Percentiles rank a stretch among this genome's conserved stretches.
phyloP scores from a whole-genome alignment of 2,329 filamentous ascomycete genomes.

The Claviceps maximensis region DNA sequence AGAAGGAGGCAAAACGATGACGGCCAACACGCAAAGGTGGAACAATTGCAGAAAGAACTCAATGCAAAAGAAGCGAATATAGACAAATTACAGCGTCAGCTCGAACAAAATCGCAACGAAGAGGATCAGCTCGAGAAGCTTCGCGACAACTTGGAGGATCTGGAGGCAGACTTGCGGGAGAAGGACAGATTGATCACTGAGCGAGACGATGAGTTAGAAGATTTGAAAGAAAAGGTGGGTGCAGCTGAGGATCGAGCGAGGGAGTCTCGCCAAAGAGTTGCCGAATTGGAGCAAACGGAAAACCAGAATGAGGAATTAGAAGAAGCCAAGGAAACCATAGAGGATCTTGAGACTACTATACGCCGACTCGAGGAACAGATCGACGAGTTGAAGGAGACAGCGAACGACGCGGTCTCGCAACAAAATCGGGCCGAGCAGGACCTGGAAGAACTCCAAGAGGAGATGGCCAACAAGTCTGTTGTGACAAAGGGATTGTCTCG shows the following conservation, averaged over 20 bases:
- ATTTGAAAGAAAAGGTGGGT: constrained; percentile 41
- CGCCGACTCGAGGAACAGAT: constrained; percentile 40
- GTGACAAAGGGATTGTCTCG: constrained; percentile 61
- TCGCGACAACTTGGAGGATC: constrained; percentile 59
- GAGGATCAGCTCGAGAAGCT: constrained; percentile 51
- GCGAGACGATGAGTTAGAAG: constrained; percentile 61
- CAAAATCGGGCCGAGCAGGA: constrained; percentile 45
- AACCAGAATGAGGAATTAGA: constrained; percentile 36
- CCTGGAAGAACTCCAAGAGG: constrained; percentile 56
- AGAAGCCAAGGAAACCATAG: constrained; percentile 44
- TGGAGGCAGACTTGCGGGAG: constrained; percentile 62
- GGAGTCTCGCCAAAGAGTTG: constrained; percentile 33
- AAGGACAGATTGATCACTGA: constrained; percentile 63
- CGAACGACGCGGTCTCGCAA: constrained; percentile 38
- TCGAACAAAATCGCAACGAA: constrained; percentile 43
- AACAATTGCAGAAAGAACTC: constrained; percentile 41
- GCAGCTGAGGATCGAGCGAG: constrained; percentile 47
- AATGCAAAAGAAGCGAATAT: constrained; percentile 48
- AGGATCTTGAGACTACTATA: constrained; percentile 42
- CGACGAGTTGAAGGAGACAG: constrained; percentile 40
- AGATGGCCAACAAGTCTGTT: constrained; percentile 68
- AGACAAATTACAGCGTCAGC: constrained; percentile 44
- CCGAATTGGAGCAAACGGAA: constrained; percentile 45
- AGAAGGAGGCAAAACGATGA: constrained; percentile 65
- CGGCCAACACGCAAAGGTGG: constrained; percentile 47